phyloP scores from a whole-genome alignment of 202 grass and related monocot species.

The Carex sylvatica region DNA sequence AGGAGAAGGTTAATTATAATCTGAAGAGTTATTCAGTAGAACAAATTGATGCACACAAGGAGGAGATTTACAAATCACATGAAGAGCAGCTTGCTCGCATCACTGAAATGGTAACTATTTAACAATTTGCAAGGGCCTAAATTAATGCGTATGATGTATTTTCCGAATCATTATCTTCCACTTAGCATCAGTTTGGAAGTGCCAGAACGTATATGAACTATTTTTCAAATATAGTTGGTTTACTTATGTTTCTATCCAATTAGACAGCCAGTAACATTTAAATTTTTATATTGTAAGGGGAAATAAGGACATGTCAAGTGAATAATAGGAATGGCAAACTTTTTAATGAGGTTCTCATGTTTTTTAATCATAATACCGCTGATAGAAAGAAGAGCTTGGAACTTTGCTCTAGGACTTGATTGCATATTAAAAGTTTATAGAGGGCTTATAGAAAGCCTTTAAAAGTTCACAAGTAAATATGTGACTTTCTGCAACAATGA shows the following conservation, averaged over 20 bases:
- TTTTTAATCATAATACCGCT: not conserved
- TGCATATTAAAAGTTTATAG: not conserved
- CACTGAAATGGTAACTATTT: constrained; percentile 71
- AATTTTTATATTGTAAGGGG: not conserved
- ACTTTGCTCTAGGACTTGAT: not conserved
- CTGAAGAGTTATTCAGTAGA: constrained; percentile 55
- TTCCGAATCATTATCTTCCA: not conserved
- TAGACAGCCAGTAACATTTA: not conserved
- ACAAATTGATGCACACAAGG: constrained; percentile 59
- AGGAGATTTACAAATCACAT: constrained; percentile 68
- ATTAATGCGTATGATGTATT: not conserved
- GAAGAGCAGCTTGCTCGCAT: constrained; percentile 71
- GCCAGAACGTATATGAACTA: not conserved
- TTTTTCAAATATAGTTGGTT: not conserved
- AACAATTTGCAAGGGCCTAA: not conserved
- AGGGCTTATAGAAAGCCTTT: not conserved
- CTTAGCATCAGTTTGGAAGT: not conserved
- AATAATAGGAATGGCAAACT: not conserved
- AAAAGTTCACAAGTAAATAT: not conserved
- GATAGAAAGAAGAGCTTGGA: not conserved
- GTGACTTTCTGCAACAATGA: not conserved
- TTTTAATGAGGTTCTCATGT: not conserved
- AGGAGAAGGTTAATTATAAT: constrained; percentile 49
- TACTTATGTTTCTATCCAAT: not conserved
- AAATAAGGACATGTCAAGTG: not conserved